phyloP scores from a whole-genome alignment of 306 rosid genomes.

The Trifolium fragiferum region DNA sequence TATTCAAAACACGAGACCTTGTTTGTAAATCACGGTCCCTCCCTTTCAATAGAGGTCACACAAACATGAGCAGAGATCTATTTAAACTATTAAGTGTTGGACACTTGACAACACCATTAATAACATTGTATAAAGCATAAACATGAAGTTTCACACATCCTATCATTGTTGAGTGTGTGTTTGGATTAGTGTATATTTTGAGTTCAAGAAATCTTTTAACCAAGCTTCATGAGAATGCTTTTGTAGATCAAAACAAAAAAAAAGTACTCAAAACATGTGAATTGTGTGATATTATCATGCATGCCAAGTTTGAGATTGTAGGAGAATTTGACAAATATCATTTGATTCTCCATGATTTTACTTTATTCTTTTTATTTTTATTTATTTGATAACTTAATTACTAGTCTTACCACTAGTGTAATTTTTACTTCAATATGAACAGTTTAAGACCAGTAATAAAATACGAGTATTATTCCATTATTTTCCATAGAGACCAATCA shows the following conservation, averaged over 20 bases:
- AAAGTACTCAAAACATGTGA: background rate
- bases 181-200: background rate
- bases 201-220: conserved; percentile 12
- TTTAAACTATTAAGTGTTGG: background rate
- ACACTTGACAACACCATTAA: conserved; percentile 9
- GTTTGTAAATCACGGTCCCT: conserved; percentile 6
- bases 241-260: background rate
- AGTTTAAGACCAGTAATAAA: background rate
- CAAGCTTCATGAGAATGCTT: background rate
- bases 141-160: conserved; percentile 10
- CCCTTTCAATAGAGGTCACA: conserved; percentile 4
- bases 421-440: background rate
- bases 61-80: background rate
- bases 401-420: background rate
- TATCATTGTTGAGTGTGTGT: background rate
- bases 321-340: background rate
- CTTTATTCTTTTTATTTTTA: background rate
- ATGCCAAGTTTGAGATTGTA: conserved; percentile 8
- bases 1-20: conserved; percentile 29
- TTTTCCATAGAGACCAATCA: conserved; percentile 1
- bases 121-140: conserved; percentile 1
- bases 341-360: background rate
- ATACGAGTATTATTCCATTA: conserved; percentile 3
- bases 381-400: background rate
- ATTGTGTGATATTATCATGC: conserved; percentile 17